These are phyloP conservation scores for Camellia sinensis DNA, from an alignment of 148 eudicot genomes.

Conservation along the genomic window DNA sequence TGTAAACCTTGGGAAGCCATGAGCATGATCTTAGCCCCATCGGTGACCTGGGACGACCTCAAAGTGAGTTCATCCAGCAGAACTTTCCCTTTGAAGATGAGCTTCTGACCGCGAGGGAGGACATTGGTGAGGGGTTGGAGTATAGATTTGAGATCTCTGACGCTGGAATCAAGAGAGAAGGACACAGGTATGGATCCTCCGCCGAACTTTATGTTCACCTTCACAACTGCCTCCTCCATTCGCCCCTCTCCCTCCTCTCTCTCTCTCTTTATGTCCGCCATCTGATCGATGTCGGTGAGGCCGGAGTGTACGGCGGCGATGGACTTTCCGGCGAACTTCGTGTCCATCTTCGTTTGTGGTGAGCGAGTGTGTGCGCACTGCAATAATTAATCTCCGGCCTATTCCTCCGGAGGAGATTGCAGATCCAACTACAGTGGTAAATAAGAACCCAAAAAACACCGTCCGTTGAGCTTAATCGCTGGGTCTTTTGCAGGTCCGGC, in stretches of 20 bases:
- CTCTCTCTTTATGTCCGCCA: too few species aligned
- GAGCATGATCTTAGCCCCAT: constrained; percentile 84
- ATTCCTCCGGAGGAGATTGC: too few species aligned
- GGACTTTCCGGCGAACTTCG: too few species aligned
- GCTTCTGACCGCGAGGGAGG: constrained; percentile 97
- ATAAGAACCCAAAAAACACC: too few species aligned
- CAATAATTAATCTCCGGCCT: too few species aligned
- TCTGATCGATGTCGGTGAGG: too few species aligned
- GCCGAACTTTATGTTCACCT: constrained; percentile 65
- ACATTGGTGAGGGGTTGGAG: constrained; percentile 77
- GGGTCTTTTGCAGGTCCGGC: too few species aligned
- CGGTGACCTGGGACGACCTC: constrained; percentile 35
- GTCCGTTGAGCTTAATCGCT: too few species aligned
- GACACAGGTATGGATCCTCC: constrained; percentile 51
- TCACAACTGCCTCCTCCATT: constrained; percentile 22
- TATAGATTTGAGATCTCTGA: constrained; percentile 59
- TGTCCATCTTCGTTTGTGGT: too few species aligned
- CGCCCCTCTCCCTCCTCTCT: neutral
- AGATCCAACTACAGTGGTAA: too few species aligned
- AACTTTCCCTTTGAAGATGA: constrained; percentile 77
- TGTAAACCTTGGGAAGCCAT: constrained; percentile 84
- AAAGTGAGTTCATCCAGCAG: constrained; percentile 57
- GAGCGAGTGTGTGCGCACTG: too few species aligned
- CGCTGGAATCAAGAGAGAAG: constrained; percentile 35
- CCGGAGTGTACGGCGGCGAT: too few species aligned